phyloP scores from a whole-genome alignment of 331 rosid species.

The Quercus phellos region DNA sequence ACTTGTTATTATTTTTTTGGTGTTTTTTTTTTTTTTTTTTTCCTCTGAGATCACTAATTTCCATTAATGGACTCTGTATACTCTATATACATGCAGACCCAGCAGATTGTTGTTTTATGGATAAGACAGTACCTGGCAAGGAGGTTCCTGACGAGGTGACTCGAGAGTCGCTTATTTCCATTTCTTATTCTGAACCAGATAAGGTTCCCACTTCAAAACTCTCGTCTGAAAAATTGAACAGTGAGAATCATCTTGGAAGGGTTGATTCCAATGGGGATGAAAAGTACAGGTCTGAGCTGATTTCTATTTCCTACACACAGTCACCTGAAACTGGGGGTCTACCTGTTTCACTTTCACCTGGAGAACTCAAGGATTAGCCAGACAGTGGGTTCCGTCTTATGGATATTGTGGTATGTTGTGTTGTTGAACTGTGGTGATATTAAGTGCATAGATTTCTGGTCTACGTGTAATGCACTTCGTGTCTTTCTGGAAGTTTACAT shows the following conservation, averaged over 20 bases:
- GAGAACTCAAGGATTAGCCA: constrained; percentile 14
- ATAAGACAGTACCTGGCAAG: constrained; percentile 27
- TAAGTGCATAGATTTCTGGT: not conserved
- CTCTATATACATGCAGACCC: constrained; percentile 22
- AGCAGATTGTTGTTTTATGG: constrained; percentile 41
- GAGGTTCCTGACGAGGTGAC: constrained; percentile 45
- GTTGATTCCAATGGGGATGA: constrained; percentile 30
- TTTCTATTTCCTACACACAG: constrained; percentile 41
- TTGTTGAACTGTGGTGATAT: not conserved
- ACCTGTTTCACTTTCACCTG: constrained; percentile 21
- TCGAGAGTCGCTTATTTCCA: constrained; percentile 53
- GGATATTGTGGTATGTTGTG: not conserved
- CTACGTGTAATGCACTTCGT: not conserved
- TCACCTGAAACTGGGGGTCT: constrained; percentile 31
- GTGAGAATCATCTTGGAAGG: constrained; percentile 20
- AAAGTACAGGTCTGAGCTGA: constrained; percentile 47
- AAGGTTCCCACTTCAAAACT: constrained; percentile 21
- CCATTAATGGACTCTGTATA: not conserved
- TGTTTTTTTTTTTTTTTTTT: not conserved
- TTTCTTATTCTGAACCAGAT: constrained; percentile 43
- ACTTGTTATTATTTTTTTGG: not conserved
- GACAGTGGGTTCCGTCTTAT: not conserved
- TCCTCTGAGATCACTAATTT: not conserved
- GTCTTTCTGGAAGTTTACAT: constrained; percentile 3
- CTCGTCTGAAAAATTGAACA: constrained; percentile 20